Evolutionary conservation across 192 early-diverging fungal species (phyloP), one percentile per base, ranked within the genome.

Genomic region (Linnemannia hyalina): DNA sequence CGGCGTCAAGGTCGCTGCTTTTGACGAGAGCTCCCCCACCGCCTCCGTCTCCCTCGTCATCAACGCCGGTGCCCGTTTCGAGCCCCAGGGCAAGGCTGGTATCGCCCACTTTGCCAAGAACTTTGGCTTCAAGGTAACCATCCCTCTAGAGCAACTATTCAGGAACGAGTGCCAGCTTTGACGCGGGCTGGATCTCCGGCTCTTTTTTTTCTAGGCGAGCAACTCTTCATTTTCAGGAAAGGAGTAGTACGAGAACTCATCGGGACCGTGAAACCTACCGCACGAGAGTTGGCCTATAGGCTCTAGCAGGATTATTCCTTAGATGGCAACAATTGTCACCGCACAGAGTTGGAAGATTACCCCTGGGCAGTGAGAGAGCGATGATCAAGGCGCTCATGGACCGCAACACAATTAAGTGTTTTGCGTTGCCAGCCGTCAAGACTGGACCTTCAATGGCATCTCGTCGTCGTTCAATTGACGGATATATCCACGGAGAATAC

Each of bases 21-120:
- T 93, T 77, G 93, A 86, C 72, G 90, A 94, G 76, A 77, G 79
- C 70, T 93, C 96, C 35, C 94, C 95, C 29, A 92, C 94, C 44
- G 94, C 95, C 22, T 92, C 94, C 26, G 74, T 99, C 44, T 95
- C 97, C 23, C 86, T 99, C 44, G 95, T 98, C 69, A 90, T 98
- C 77, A 96, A 96, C 76, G 97, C 95, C 47, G 98, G 98, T 55
- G 90, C 96, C 69, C 93, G 97, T 54, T 92, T 92, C 88, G 98
- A 99, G 90, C 89, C 92, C n/a, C 78, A 88, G 16, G 90, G 91
- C 70, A 93, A 91, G 75, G 90, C 94, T 13, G 97, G 97, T 76
- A 95, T 94, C 9, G 96, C 98, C 42, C 97, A 98, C 91, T 96
- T 94, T 80, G 92, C 96, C 79, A 97, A 99, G 94, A 95, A 93